Evolutionary conservation across 192 early-diverging fungal genomes (phyloP).

Genomic region (Gorgonomyces haynaldii): DNA sequence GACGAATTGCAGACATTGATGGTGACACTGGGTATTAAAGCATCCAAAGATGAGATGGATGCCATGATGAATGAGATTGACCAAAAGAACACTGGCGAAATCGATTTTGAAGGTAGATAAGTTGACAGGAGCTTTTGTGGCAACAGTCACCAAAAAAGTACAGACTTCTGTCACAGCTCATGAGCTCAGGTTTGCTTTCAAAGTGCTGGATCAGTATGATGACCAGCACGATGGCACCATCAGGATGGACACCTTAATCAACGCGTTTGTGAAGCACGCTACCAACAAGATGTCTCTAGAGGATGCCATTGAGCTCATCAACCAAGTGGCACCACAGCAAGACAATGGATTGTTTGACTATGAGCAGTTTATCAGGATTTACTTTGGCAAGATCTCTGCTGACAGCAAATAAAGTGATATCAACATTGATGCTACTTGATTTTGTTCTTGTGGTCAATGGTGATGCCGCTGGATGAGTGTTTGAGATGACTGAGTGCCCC

Average conservation of each 20-base stretch:
- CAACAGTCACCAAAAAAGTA: conserved; percentile 37
- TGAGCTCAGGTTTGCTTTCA: conserved; percentile 29
- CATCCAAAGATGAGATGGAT: conserved; percentile 24
- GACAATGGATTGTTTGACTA: conserved; percentile 37
- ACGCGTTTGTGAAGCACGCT: not conserved
- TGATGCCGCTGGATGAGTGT: too few species aligned
- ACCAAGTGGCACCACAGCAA: conserved; percentile 29
- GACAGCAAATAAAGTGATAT: too few species aligned
- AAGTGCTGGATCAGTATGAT: conserved; percentile 11
- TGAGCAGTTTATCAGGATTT: conserved; percentile 36
- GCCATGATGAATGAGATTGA: conserved; percentile 46
- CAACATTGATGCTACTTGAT: too few species aligned
- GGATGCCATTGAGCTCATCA: conserved; percentile 5
- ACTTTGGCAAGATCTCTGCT: conserved; percentile 31
- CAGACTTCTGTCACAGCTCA: conserved; percentile 34
- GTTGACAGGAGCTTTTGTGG: conserved; percentile 32
- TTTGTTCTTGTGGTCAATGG: too few species aligned
- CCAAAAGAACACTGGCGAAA: conserved; percentile 34
- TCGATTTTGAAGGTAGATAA: conserved; percentile 36
- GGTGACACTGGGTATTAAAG: conserved; percentile 28
- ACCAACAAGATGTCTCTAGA: not conserved
- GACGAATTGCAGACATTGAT: conserved; percentile 41
- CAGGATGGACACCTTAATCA: not conserved
- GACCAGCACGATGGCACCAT: conserved; percentile 7
- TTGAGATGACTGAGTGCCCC: too few species aligned